phyloP scores from a whole-genome alignment of 192 early-diverging fungal genomes.

The Phlyctochytrium bullatum region DNA sequence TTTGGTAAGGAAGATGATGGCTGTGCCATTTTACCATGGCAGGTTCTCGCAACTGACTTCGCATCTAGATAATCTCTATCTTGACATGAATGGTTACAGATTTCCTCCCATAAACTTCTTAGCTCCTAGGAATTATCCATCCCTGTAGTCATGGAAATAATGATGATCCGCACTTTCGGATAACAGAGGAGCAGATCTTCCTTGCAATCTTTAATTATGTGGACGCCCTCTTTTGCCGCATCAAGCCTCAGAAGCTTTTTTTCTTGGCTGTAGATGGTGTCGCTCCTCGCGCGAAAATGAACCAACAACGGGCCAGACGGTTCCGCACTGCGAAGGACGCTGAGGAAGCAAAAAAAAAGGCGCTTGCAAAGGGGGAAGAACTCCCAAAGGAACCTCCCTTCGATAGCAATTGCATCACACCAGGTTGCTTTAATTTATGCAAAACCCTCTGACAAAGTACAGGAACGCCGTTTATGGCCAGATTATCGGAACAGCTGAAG shows the following conservation, averaged over 20 bases:
- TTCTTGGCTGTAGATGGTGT: constrained; percentile 90
- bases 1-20: constrained; percentile 62
- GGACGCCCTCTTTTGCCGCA: constrained; percentile 87
- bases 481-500: constrained; percentile 78
- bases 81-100: constrained; percentile 99
- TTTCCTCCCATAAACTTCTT: too few species aligned
- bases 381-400: constrained; percentile 53
- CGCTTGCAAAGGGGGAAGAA: constrained; percentile 68
- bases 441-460: constrained; percentile 1
- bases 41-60: constrained; percentile 36
- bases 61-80: constrained; percentile 87
- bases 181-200: constrained; percentile 94
- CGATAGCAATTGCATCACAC: constrained; percentile 62
- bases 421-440: constrained; percentile 28
- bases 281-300: constrained; percentile 63
- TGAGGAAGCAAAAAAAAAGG: constrained; percentile 56
- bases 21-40: not conserved
- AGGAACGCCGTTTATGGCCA: constrained; percentile 95
- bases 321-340: constrained; percentile 57
- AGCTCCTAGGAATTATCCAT: constrained; percentile 95
- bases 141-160: constrained; percentile 95
- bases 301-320: constrained; percentile 57
- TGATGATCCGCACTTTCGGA: constrained; percentile 77
- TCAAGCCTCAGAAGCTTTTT: constrained; percentile 91
- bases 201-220: constrained; percentile 94